These are phyloP conservation scores for Cyberlindnera suaveolens DNA, from an alignment of 805 yeast genomes.

Conservation along the genomic window DNA sequence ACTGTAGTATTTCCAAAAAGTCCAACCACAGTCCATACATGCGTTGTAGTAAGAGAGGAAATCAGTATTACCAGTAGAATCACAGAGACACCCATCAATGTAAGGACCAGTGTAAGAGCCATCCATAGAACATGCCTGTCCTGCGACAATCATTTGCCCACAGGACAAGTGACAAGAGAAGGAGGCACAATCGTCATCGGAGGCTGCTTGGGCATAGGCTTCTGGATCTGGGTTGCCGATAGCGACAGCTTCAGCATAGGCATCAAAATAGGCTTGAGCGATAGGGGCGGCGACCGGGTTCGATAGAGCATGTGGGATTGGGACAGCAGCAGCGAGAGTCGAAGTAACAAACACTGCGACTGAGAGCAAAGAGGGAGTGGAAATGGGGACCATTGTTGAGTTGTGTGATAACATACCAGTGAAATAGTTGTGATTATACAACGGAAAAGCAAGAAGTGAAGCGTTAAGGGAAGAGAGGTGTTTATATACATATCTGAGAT, in stretches of 20 bases:
- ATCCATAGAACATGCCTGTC: conserved; percentile 19
- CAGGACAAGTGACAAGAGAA: conserved; percentile 26
- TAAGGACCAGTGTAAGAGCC: conserved; percentile 7
- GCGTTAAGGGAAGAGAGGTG: too few relatives aligned
- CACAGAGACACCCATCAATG: conserved; percentile 16
- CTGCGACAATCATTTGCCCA: conserved; percentile 27
- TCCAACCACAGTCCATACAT: conserved; percentile 33
- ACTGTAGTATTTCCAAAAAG: conserved; percentile 28
- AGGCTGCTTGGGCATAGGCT: conserved; percentile 23
- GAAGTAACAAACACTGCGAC: not conserved
- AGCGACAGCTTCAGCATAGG: conserved; percentile 11
- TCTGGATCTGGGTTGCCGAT: conserved; percentile 18
- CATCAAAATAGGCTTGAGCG: conserved; percentile 10
- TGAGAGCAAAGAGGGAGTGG: not conserved
- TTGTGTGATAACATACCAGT: not conserved
- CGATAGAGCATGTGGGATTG: conserved; percentile 7
- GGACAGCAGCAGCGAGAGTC: conserved; percentile 2
- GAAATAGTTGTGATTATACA: too few relatives aligned
- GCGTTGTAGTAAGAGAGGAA: conserved; percentile 15
- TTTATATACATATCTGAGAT: too few relatives aligned
- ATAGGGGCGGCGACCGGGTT: conserved; percentile 9
- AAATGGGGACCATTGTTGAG: not conserved
- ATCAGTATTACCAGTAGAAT: conserved; percentile 16
- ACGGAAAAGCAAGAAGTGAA: too few relatives aligned
- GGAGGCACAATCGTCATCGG: conserved; percentile 22